Base-by-base conservation (phyloP, 2,329 filamentous ascomycete species). In the Penicillium psychrosexuale region DNA sequence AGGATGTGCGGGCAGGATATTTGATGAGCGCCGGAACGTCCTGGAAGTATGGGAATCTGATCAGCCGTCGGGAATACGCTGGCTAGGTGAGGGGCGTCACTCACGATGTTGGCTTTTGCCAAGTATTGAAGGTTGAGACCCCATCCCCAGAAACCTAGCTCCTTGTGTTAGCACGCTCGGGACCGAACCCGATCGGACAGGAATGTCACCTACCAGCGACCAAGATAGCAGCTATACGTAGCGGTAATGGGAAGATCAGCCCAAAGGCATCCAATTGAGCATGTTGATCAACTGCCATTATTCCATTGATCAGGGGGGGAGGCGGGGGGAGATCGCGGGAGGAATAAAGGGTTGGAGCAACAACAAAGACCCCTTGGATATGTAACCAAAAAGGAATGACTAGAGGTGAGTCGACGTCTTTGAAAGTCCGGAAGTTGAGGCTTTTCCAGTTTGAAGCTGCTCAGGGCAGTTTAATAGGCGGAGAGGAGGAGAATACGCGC, bases 61-160 rank as follows among this genome's bases (percentile, higher is more conserved):
- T 34, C 22, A 49, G 52, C 31, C 42, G 45, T 31, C 11, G 22
- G 19, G 51, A 17, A 19, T 33, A 31, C 11, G 44, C 24, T 53
- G 37, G 50, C 27, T 45, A 43, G 53, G 53, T 51, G 57, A 53
- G 44, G 51, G 44, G 22, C 40, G 46, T 34, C 44, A 71, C 80
- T 58, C 74, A 85, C 84, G 77, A 99, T 95, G 70, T 89, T 89
- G 67, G 86, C 80, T 55, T 84, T 76, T 66, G 87, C 82, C 57
- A 97, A 85, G 76, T 90, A 92, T 71, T 97, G 91, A 38, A 97
- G 84, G 77, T 97, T 97, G 65, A 89, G 75, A 62, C 88, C 91
- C 91, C 93, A 99, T 71, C 90, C 91, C 93, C 93, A 97, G 68
- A 96, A 87, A 64, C 90, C 91, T 95, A 33, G 62, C 33, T 30